Base-by-base conservation (phyloP, 306 rosid genomes). In the Cucumis hystrix region DNA sequence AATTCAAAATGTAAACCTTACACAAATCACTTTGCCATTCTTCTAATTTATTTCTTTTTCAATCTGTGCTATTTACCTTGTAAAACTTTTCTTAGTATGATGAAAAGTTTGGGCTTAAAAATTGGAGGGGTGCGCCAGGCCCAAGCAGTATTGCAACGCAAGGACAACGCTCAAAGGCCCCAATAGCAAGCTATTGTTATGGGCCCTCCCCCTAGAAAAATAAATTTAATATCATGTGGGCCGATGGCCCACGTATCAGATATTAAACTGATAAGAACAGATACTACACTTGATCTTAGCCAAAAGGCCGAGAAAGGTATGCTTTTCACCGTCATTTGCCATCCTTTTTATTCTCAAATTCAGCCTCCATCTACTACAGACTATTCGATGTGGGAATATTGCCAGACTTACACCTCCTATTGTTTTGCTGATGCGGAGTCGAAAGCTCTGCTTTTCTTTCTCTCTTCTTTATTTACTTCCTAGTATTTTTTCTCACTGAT, bases 261-360 rank as follows among this genome's bases (percentile, higher is more conserved):
- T 62, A 62, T 62, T 62, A 62, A 62, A 62, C 41, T 62, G 41
- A 62, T 62, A 28, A 62, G 67, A 62, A 30, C 67, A 62, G 67
- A 62, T 62, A 62, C 67, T 62, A 62, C 67, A 62, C 67, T 52
- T 62, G 67, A 62, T 62, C 67, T 64, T 64, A 64, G 70, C 47
- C 70, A 64, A 64, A 64, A 64, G 70, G 47, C 47, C 70, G 70
- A 64, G 70, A 64, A 64, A 64, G 70, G 70, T 64, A 64, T 64
- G 47, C 6, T 3, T 35, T 3, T 0, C 0, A 0, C 3, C 0
- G 6, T 0, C 1, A 3, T 16, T 23, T 6, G 16, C 7, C 70
- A 1, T 3, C 7, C 0, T 2, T 35, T 64, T 64, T 64, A 64
- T 64, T 16, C 7, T 8, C 23, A 16, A 12, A 6, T 16, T 8